A percentile compares a stretch with the other conserved stretches of the same genome.
Conservation (phyloP, 176 grass and related monocot species). For the Secale cereale region DNA sequence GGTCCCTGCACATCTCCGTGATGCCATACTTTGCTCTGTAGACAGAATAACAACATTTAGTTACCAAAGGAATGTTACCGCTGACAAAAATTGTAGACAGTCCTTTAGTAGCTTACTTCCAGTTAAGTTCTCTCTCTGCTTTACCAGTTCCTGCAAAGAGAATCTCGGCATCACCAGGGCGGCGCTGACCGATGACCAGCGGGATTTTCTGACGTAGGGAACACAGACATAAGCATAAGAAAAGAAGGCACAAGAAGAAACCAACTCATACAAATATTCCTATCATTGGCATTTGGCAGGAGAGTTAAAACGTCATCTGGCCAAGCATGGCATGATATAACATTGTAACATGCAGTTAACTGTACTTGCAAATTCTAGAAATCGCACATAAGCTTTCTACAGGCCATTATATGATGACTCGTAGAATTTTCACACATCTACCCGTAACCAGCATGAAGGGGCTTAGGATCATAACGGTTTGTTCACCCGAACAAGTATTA, state of each 20-base stretch:
- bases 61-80: neutral
- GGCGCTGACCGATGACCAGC: constrained; percentile 64
- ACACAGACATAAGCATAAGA: neutral
- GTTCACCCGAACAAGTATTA: neutral
- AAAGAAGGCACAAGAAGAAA: neutral
- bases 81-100: neutral
- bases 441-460: neutral
- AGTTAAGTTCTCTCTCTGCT: constrained; percentile 86
- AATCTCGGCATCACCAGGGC: constrained; percentile 88
- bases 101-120: constrained; percentile 63
- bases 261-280: neutral
- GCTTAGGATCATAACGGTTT: neutral
- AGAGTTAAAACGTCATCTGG: neutral
- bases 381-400: neutral
- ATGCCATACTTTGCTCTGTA: constrained; percentile 79
- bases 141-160: constrained; percentile 77
- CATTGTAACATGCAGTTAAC: neutral
- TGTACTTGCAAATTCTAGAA: neutral
- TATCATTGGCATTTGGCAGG: constrained; percentile 1
- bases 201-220: constrained; percentile 71
- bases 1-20: constrained; percentile 81
- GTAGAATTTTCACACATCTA: neutral
- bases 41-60: constrained; percentile 10
- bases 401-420: neutral
- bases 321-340: neutral